Conservation (phyloP, 2,329 filamentous ascomycete genomes). For the Botrytis fragariae region DNA sequence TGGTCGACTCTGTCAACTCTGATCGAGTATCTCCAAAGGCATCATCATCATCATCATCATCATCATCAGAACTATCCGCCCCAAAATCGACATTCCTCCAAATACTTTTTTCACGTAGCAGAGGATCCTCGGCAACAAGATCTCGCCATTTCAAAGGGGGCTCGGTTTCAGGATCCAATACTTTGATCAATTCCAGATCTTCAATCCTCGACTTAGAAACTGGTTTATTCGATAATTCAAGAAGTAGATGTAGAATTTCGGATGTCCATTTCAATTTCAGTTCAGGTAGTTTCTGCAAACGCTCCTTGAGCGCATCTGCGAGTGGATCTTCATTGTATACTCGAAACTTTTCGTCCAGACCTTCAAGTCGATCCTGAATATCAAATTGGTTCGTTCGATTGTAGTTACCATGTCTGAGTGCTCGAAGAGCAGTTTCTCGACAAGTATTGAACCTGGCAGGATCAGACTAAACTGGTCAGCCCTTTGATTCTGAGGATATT, state of each 20-base stretch:
- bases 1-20: constrained; percentile 39
- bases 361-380: constrained; percentile 61
- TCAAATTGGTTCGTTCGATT: constrained; percentile 74
- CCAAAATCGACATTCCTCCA: constrained; percentile 71
- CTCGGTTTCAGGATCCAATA: constrained; percentile 45
- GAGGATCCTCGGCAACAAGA: constrained; percentile 72
- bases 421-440: constrained; percentile 51
- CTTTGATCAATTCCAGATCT: constrained; percentile 56
- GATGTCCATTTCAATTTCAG: constrained; percentile 65
- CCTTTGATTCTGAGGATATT: neutral
- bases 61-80: constrained; percentile 58
- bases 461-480: constrained; percentile 32
- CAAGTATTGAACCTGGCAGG: constrained; percentile 43
- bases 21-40: constrained; percentile 40
- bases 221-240: constrained; percentile 80
- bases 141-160: constrained; percentile 72
- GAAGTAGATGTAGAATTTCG: constrained; percentile 73
- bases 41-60: constrained; percentile 45
- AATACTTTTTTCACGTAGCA: constrained; percentile 62
- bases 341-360: constrained; percentile 82
- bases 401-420: constrained; percentile 54
- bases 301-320: constrained; percentile 63
- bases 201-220: constrained; percentile 65
- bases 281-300: constrained; percentile 58
- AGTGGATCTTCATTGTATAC: constrained; percentile 76